Percentiles rank a stretch among this genome's conserved stretches.
phyloP scores from a whole-genome alignment of 371 early-diverging fungal genomes.

The Apophysomyces sp. region DNA sequence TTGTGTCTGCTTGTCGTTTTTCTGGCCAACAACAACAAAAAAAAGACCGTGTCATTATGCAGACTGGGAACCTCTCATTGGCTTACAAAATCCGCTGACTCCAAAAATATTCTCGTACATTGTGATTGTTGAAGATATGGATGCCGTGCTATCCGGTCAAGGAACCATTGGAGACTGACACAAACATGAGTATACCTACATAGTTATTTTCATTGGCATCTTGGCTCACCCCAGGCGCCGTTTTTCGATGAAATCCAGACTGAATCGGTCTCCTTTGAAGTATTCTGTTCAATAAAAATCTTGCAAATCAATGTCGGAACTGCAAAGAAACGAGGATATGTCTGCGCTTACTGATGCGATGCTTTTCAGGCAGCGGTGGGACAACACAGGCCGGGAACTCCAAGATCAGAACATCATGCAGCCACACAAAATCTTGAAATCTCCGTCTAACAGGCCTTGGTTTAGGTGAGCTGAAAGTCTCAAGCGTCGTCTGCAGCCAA shows the following conservation, averaged over 20 bases:
- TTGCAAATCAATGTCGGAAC: background rate
- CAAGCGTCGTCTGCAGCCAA: background rate
- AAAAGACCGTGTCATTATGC: background rate
- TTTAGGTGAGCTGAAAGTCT: slow-evolving; percentile 1
- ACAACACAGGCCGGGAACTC: slow-evolving; percentile 72
- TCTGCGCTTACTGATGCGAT: slow-evolving; percentile 69
- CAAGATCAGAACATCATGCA: slow-evolving; percentile 60
- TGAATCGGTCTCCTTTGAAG: slow-evolving; percentile 93
- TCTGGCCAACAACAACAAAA: no score
- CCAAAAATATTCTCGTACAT: slow-evolving; percentile 74
- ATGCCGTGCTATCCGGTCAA: slow-evolving; percentile 81
- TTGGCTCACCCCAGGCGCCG: slow-evolving; percentile 48
- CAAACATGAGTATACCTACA: no score
- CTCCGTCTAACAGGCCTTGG: slow-evolving; percentile 61
- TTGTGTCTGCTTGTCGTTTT: slow-evolving; percentile 40
- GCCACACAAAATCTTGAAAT: slow-evolving; percentile 85
- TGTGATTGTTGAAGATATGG: slow-evolving; percentile 78
- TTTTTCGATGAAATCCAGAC: slow-evolving; percentile 86
- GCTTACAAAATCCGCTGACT: slow-evolving; percentile 73
- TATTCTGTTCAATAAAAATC: slow-evolving; percentile 63
- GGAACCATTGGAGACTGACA: slow-evolving; percentile 72
- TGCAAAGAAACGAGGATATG: background rate
- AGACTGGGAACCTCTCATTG: no score
- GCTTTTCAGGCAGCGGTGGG: slow-evolving; percentile 86
- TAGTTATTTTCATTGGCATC: background rate